Percentiles rank a stretch among this genome's conserved stretches.
Conservation (phyloP, 129 eudicot genomes). For the Oenanthe sinensis region DNA sequence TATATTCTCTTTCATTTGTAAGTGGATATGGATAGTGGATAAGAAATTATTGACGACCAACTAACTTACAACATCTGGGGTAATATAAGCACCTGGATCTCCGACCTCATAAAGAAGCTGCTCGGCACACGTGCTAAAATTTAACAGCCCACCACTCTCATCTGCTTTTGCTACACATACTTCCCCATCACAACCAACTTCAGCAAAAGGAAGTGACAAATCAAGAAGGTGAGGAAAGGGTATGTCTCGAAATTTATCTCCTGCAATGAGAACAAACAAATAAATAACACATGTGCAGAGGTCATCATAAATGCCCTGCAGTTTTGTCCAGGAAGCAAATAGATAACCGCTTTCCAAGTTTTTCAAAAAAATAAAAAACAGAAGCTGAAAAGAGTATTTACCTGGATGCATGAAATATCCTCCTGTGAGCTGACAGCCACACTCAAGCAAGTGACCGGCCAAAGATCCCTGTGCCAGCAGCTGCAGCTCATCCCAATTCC, state of each 20-base stretch:
- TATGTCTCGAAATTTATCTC: constrained; percentile 67
- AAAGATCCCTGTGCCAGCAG: constrained; percentile 83
- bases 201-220: constrained; percentile 85
- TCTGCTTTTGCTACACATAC: constrained; percentile 75
- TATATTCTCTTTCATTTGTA: not conserved
- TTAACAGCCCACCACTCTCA: constrained; percentile 69
- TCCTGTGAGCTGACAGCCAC: constrained; percentile 99
- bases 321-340: not conserved
- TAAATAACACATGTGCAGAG: not conserved
- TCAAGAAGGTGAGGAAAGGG: constrained; percentile 46
- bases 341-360: not conserved
- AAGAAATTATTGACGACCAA: not conserved
- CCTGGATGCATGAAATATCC: constrained; percentile 99
- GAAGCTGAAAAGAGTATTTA: constrained; percentile 1
- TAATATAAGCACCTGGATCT: constrained; percentile 88
- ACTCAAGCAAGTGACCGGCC: constrained; percentile 97
- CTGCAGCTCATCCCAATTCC: constrained; percentile 84
- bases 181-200: constrained; percentile 56
- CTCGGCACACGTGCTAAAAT: constrained; percentile 72
- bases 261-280: constrained; percentile 30
- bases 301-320: not conserved
- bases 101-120: constrained; percentile 96
- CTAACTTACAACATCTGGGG: constrained; percentile 83
- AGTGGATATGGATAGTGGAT: not conserved
- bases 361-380: not conserved